A percentile compares a stretch with the other conserved stretches of the same genome.
Evolutionary conservation across 345 rosid genomes (phyloP).

Genomic region (Aquilaria malaccensis): DNA sequence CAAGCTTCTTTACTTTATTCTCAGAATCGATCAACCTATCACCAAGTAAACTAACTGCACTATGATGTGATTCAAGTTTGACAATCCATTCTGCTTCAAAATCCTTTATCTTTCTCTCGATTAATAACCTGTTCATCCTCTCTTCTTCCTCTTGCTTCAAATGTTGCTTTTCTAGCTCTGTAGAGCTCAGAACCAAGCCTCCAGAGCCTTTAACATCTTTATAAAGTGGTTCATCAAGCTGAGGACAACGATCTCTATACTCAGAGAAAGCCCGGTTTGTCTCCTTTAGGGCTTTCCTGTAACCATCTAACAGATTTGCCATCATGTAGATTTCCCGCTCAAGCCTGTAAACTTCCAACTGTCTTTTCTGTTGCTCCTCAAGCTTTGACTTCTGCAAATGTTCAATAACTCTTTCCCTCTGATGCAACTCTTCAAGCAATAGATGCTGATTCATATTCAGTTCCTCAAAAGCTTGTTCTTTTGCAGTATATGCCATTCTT

Average conservation of each 20-base stretch:
- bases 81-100: constrained; percentile 34
- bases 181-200: constrained; percentile 65
- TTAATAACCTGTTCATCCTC: constrained; percentile 23
- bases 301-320: constrained; percentile 61
- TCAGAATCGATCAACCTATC: constrained; percentile 31
- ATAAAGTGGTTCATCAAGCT: constrained; percentile 59
- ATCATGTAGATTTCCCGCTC: constrained; percentile 70
- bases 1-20: constrained; percentile 32
- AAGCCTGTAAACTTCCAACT: constrained; percentile 46
- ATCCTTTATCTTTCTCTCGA: constrained; percentile 46
- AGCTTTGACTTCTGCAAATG: constrained; percentile 50
- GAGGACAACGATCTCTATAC: constrained; percentile 46
- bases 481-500: constrained; percentile 36
- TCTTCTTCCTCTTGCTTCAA: constrained; percentile 69
- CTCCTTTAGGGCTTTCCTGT: constrained; percentile 71
- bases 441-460: constrained; percentile 44
- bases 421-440: constrained; percentile 44
- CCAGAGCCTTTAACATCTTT: constrained; percentile 68
- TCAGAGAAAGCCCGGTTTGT: constrained; percentile 51
- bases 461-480: constrained; percentile 41
- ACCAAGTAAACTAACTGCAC: constrained; percentile 20
- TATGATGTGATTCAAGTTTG: constrained; percentile 27
- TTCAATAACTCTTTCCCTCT: constrained; percentile 34
- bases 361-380: constrained; percentile 54
- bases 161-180: constrained; percentile 60